These are phyloP conservation scores for Trametes cubensis DNA, from an alignment of 768 basidiomycete species.

Conservation along the genomic window DNA sequence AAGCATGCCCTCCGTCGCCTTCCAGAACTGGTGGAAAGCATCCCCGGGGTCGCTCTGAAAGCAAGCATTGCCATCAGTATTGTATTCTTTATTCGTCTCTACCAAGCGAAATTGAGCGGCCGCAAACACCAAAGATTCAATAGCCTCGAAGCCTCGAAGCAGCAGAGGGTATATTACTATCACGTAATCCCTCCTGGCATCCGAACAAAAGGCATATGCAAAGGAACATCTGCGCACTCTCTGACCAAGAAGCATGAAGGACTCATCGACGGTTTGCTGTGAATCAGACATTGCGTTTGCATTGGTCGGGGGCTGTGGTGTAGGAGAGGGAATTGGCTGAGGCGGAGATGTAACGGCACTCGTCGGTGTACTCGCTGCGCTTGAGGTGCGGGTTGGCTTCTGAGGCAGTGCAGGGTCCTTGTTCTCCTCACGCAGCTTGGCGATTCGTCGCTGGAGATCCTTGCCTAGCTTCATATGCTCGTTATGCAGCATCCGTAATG, in stretches of 20 bases:
- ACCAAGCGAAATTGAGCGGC: not conserved
- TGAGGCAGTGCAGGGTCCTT: constrained; percentile 78
- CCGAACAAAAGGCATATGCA: not conserved
- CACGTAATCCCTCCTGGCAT: too few species aligned
- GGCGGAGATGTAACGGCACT: constrained; percentile 27
- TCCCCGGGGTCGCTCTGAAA: constrained; percentile 66
- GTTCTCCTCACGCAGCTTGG: constrained; percentile 72
- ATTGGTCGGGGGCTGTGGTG: constrained; percentile 51
- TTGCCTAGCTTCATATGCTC: constrained; percentile 72
- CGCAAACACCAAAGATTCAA: too few species aligned
- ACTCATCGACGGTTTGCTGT: constrained; percentile 75
- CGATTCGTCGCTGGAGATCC: constrained; percentile 72
- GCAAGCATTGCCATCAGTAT: not conserved
- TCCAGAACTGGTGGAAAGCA: constrained; percentile 89
- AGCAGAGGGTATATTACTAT: too few species aligned
- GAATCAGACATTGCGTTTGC: constrained; percentile 41
- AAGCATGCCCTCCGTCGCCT: constrained; percentile 82
- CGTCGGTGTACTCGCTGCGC: constrained; percentile 23
- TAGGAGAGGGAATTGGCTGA: constrained; percentile 44
- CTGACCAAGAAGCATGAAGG: constrained; percentile 87
- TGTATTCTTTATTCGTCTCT: not conserved
- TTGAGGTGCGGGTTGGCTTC: constrained; percentile 44
- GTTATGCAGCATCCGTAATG: constrained; percentile 71
- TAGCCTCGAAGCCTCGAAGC: too few species aligned
- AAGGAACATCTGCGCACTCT: constrained; percentile 38